A percentile compares a stretch with the other conserved stretches of the same genome.
These are phyloP conservation scores for Trichophyton simii DNA, from an alignment of 2,329 filamentous ascomycete genomes.

Conservation along the genomic window DNA sequence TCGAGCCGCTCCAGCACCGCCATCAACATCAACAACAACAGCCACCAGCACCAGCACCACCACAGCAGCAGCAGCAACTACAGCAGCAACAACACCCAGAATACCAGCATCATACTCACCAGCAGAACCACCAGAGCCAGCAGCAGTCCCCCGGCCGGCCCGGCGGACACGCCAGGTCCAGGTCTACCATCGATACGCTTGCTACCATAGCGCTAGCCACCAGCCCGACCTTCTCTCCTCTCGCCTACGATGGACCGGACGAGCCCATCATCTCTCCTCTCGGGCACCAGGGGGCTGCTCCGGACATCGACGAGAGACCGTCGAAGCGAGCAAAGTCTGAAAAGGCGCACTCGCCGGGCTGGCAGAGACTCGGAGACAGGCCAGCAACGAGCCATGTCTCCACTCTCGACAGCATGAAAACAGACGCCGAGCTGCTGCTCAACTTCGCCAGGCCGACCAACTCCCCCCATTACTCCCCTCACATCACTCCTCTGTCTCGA, in stretches of 20 bases:
- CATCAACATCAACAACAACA: slow-evolving; percentile 5
- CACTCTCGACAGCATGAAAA: slow-evolving; percentile 26
- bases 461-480: slow-evolving; percentile 15
- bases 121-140: slow-evolving; percentile 3
- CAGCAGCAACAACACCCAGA: not conserved
- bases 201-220: slow-evolving; percentile 40
- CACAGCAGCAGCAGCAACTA: slow-evolving; percentile 4
- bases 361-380: slow-evolving; percentile 18
- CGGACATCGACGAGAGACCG: slow-evolving; percentile 32
- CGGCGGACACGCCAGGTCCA: slow-evolving; percentile 32
- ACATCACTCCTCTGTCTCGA: not conserved
- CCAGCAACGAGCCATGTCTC: slow-evolving; percentile 22
- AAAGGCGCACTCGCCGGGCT: slow-evolving; percentile 35
- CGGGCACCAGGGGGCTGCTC: not conserved
- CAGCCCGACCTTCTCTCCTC: slow-evolving; percentile 32
- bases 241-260: slow-evolving; percentile 21
- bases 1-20: not conserved
- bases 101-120: slow-evolving; percentile 6
- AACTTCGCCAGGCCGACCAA: slow-evolving; percentile 32
- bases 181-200: slow-evolving; percentile 38
- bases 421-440: slow-evolving; percentile 38
- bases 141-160: slow-evolving; percentile 10
- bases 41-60: slow-evolving; percentile 9
- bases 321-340: slow-evolving; percentile 51
- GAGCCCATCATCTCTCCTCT: slow-evolving; percentile 9